Conservation (phyloP, 352 stramenopile species). For the Pythium apleroticum region DNA sequence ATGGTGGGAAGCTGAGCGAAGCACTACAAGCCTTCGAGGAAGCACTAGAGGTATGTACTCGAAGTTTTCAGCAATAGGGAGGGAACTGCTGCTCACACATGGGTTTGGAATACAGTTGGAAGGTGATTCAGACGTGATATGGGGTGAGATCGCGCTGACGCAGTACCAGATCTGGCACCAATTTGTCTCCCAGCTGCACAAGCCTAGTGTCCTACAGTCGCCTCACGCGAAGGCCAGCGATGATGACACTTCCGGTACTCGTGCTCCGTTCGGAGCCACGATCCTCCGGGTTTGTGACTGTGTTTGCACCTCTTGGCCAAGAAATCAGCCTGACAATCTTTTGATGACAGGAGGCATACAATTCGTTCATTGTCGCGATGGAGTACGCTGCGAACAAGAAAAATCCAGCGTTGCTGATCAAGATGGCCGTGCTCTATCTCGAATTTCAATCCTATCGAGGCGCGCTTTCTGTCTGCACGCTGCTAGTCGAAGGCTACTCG, state of each 20-base stretch:
- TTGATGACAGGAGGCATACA: constrained; percentile 51
- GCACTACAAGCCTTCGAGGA: constrained; percentile 40
- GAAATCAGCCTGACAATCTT: not conserved
- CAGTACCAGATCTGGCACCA: constrained; percentile 65
- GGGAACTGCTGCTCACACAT: not conserved
- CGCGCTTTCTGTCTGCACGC: constrained; percentile 62
- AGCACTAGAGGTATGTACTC: constrained; percentile 46
- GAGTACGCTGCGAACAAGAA: constrained; percentile 73
- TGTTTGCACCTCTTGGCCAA: not conserved
- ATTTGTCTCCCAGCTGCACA: constrained; percentile 39
- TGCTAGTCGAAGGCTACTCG: constrained; percentile 63
- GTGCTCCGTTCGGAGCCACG: not conserved
- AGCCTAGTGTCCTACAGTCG: constrained; percentile 29
- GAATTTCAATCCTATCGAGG: constrained; percentile 62
- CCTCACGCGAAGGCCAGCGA: not conserved
- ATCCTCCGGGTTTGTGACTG: constrained; percentile 1
- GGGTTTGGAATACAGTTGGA: constrained; percentile 33
- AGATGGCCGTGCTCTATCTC: constrained; percentile 63
- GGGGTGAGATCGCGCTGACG: constrained; percentile 54
- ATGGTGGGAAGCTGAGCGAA: constrained; percentile 40
- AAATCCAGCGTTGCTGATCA: constrained; percentile 50
- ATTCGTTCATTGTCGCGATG: constrained; percentile 79
- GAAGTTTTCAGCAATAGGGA: no score
- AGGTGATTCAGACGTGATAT: constrained; percentile 54
- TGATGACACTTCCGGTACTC: not conserved